Evolutionary conservation across 768 basidiomycete species (phyloP), one percentile per base, ranked within the genome.

Genomic region (Mycena sanguinolenta): DNA sequence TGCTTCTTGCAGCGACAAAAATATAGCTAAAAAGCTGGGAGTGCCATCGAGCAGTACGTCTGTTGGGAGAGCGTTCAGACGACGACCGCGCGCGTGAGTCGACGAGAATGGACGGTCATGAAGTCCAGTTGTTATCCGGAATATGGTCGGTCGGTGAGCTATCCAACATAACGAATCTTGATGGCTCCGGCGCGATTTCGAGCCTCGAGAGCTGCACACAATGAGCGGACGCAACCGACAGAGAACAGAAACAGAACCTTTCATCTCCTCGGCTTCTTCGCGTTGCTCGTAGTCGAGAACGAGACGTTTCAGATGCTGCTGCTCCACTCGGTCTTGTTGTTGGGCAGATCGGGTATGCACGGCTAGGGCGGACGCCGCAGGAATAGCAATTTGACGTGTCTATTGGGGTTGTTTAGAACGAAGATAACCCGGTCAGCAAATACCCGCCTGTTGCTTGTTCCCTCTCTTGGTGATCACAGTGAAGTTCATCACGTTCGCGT

Each of bases 231-330:
- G 23, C 27, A 65, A 25, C 36, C 30, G 16, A 28, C 55, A 61
- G 32, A 44, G 36, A 64, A 72, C n/a, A 49, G 63, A 27, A 9
- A 36, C 60, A 42, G 39, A 30, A 92, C 93, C 92, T 88, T 90
- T 93, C 74, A 93, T 75, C 76, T 94, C 93, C 77, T 95, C 93
- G 4, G 88, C 92, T 81, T 95, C 95, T 79, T 95, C 95, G 38
- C 92, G 92, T 75, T 95, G 95, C 77, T 95, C 95, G 72, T 95
- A 96, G 78, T 95, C 89, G 61, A 97, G 87, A 4, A 98, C 98
- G 23, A 99, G 87, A n/a, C 92, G 90, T 84, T 99, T 99, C 74
- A 99, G 83, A 70, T 98, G 95, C 79, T 99, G 96, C 75, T 99
- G 97, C 78, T 99, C 98, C 9, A 95, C 95, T 81, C 92, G 95